Evolutionary conservation across 2,329 filamentous ascomycete genomes (phyloP).

Genomic region (Aspergillus uvarum): DNA sequence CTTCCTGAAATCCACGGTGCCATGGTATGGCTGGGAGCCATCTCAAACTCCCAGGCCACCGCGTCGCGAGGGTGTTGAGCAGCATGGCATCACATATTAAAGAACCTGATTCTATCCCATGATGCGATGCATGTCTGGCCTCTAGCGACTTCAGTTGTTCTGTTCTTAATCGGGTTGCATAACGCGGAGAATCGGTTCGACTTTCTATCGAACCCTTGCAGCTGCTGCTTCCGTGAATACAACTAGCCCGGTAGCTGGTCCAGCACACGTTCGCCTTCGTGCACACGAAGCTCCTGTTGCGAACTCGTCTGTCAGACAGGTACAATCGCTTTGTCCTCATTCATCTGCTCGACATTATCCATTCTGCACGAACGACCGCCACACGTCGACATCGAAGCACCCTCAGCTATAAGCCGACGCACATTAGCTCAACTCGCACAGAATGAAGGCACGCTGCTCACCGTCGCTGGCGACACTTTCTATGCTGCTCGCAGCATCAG

Average conservation of each 20-base stretch:
- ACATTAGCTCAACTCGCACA: neutral
- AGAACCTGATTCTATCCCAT: neutral
- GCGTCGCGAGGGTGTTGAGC: neutral
- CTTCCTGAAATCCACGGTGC: conserved; percentile 4
- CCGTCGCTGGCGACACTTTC: neutral
- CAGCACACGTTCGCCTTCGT: neutral
- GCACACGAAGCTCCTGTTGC: neutral
- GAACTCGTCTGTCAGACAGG: neutral
- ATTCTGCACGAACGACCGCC: neutral
- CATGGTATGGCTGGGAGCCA: conserved; percentile 12
- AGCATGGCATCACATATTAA: neutral
- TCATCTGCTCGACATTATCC: neutral
- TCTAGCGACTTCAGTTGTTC: neutral
- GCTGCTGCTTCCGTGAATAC: neutral
- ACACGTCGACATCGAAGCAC: neutral
- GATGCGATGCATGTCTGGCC: too few relatives aligned
- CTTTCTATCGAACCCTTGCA: neutral
- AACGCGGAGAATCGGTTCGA: neutral
- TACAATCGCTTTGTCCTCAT: neutral
- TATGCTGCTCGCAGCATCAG: conserved; percentile 30
- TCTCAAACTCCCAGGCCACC: conserved; percentile 3
- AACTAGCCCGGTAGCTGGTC: neutral
- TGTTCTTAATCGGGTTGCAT: neutral
- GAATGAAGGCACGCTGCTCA: neutral
- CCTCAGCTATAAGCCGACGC: neutral